Evolutionary conservation across 805 yeast genomes (phyloP).

Genomic region (Ogataea nitratoaversa): DNA sequence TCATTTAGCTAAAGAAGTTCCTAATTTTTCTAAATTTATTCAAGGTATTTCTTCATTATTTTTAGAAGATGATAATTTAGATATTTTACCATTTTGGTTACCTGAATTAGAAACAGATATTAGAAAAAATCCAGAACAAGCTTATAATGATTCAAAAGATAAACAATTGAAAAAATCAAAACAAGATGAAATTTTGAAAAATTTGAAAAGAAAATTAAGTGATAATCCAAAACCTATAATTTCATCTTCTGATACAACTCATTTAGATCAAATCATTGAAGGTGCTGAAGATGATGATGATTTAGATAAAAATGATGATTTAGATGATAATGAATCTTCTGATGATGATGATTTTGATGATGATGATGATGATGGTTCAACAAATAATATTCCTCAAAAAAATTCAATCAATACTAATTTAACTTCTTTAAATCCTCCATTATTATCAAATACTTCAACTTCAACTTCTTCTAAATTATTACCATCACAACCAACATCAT

Average conservation of each 20-base stretch:
- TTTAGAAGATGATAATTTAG: constrained; percentile 86
- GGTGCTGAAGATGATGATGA: constrained; percentile 36
- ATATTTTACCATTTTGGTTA: constrained; percentile 90
- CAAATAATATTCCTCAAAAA: no score
- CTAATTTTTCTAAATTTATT: constrained; percentile 86
- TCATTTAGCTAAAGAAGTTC: constrained; percentile 88
- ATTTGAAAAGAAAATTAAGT: constrained; percentile 40
- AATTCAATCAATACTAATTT: no score
- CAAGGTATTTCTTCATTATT: constrained; percentile 89
- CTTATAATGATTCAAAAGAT: constrained; percentile 60
- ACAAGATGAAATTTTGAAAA: constrained; percentile 34
- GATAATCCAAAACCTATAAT: constrained; percentile 33
- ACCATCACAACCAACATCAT: constrained; percentile 2
- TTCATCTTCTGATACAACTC: constrained; percentile 22
- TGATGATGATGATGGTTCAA: no score
- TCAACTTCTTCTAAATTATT: no score
- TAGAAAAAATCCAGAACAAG: constrained; percentile 73
- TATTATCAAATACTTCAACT: constrained; percentile 4
- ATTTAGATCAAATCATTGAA: constrained; percentile 31
- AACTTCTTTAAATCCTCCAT: constrained; percentile 37
- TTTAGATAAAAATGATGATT: no score
- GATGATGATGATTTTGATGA: constrained; percentile 49
- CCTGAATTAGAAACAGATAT: constrained; percentile 82
- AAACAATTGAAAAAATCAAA: constrained; percentile 45
- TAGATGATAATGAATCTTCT: constrained; percentile 45